Conservation (phyloP, 306 rosid species). For the Quercus berberidifolia region DNA sequence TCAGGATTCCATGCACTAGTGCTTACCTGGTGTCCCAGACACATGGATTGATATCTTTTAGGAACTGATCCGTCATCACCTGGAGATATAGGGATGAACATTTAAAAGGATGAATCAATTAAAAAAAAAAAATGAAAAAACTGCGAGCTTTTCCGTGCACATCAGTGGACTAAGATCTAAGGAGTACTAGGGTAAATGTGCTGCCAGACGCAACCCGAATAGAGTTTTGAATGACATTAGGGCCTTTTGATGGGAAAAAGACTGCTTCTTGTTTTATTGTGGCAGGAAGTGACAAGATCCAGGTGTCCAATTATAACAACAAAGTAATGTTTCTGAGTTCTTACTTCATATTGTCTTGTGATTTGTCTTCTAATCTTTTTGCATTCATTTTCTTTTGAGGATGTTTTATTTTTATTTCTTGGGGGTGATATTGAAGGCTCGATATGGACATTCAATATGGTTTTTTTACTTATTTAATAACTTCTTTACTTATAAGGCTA, state of each 20-base stretch:
- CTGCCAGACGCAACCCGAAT: not conserved
- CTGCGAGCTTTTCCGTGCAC: not conserved
- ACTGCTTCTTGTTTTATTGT: not conserved
- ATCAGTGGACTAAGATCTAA: slow-evolving; percentile 13
- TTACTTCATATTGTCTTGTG: not conserved
- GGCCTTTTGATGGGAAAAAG: slow-evolving; percentile 13
- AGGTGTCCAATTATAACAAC: not conserved
- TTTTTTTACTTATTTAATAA: slow-evolving; percentile 5
- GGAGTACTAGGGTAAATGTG: slow-evolving; percentile 4
- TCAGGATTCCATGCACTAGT: slow-evolving; percentile 97
- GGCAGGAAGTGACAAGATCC: not conserved
- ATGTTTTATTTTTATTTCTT: not conserved
- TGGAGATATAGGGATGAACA: slow-evolving; percentile 22
- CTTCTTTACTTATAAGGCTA: too few relatives aligned
- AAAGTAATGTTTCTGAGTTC: not conserved
- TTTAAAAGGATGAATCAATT: not conserved
- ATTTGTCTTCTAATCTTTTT: not conserved
- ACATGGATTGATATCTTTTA: slow-evolving; percentile 84
- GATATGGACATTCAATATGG: slow-evolving; percentile 12
- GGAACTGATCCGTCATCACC: slow-evolving; percentile 36
- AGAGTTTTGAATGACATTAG: not conserved
- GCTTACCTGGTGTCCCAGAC: slow-evolving; percentile 89
- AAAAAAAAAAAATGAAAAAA: slow-evolving; percentile 7
- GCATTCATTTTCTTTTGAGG: not conserved
- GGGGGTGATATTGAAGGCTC: not conserved